Conservation (phyloP, 192 early-diverging fungal genomes). For the Powellomyces hirtus region DNA sequence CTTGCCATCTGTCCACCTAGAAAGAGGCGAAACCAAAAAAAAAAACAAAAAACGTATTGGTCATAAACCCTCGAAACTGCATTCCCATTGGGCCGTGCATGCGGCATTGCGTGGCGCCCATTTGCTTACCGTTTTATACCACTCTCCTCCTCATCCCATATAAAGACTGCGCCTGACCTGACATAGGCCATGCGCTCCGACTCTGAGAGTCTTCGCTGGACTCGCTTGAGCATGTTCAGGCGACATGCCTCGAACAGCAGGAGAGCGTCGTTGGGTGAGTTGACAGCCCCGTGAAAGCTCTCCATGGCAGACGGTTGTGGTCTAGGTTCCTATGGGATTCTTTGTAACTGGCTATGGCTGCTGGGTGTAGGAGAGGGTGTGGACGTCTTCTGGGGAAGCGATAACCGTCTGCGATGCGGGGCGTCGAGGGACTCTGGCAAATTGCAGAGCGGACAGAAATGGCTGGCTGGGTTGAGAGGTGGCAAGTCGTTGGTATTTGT, state of each 20-base stretch:
- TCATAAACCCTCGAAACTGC: background rate
- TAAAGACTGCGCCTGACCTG: slow-evolving; percentile 82
- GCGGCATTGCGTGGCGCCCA: background rate
- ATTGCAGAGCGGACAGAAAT: no score
- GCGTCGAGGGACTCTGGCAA: no score
- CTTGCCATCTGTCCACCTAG: slow-evolving; percentile 85
- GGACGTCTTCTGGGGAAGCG: no score
- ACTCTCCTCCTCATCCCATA: slow-evolving; percentile 87
- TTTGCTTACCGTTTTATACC: slow-evolving; percentile 70
- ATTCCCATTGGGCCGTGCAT: background rate
- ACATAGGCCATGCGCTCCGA: slow-evolving; percentile 73
- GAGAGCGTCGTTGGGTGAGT: slow-evolving; percentile 83
- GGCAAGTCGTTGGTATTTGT: no score
- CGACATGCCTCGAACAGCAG: slow-evolving; percentile 89
- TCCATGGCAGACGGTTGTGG: slow-evolving; percentile 24
- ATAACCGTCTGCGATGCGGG: no score
- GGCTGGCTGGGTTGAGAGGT: no score
- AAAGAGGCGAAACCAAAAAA: background rate
- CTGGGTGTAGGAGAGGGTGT: no score
- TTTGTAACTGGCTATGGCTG: no score
- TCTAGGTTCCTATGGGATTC: no score
- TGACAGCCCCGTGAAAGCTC: slow-evolving; percentile 80
- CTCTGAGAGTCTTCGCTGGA: slow-evolving; percentile 79
- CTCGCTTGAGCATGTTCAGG: slow-evolving; percentile 65
- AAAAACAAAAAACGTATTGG: background rate